Conservation (phyloP, 768 basidiomycete genomes). For the Vararia minispora region DNA sequence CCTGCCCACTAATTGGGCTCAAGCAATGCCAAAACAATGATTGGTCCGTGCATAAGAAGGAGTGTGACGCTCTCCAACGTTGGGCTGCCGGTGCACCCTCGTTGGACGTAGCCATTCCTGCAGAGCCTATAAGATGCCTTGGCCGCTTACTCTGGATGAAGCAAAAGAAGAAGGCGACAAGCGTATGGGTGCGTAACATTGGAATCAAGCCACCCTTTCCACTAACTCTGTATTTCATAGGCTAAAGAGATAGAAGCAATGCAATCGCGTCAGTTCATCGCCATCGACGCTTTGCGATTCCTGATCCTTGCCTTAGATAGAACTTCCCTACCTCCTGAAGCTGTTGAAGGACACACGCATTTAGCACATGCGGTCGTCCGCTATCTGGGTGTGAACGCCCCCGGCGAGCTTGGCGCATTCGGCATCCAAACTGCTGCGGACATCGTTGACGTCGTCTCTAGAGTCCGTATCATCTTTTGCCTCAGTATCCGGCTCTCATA, state of each 20-base stretch:
- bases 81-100: slow-evolving; percentile 46
- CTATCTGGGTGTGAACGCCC: slow-evolving; percentile 52
- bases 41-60: slow-evolving; percentile 66
- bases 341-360: slow-evolving; percentile 50
- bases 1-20: slow-evolving; percentile 1
- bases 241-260: slow-evolving; percentile 52
- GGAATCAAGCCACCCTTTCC: not conserved
- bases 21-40: slow-evolving; percentile 64
- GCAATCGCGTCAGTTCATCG: slow-evolving; percentile 59
- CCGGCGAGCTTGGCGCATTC: slow-evolving; percentile 45
- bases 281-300: not conserved
- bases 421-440: slow-evolving; percentile 48
- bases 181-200: slow-evolving; percentile 41
- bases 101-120: slow-evolving; percentile 40
- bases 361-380: slow-evolving; percentile 66
- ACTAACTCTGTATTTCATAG: slow-evolving; percentile 24
- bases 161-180: slow-evolving; percentile 40
- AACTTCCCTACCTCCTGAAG: slow-evolving; percentile 32
- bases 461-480: slow-evolving; percentile 29
- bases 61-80: slow-evolving; percentile 59
- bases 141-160: slow-evolving; percentile 63
- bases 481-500: not conserved
- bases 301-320: slow-evolving; percentile 35
- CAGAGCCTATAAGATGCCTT: slow-evolving; percentile 71
- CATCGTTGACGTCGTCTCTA: slow-evolving; percentile 62